Evolutionary conservation across 2,329 filamentous ascomycete genomes (phyloP), one percentile per base, ranked within the genome.

Genomic region (Calonectria leucothoes): DNA sequence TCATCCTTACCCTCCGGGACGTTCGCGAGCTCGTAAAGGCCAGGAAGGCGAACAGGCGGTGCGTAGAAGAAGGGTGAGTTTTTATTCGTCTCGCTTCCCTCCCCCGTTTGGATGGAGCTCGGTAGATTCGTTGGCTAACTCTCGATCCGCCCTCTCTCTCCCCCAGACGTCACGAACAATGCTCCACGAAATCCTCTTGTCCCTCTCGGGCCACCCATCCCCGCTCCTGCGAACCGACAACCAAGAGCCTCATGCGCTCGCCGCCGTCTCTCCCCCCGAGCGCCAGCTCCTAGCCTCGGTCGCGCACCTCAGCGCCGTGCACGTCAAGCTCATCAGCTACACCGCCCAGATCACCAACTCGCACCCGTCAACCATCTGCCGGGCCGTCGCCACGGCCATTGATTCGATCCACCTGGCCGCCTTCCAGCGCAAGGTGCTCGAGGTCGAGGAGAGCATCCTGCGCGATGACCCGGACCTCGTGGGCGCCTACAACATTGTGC

Each of bases 151-250:
- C 48, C 52, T 63, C 66, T 45, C 12, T 27, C 42, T n/a, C 14
- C 25, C 66, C 66, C 73, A 11, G 59, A 35, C 39, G 65, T 59
- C 42, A 67, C 63, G 75, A 75, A 61, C 78, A 78, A 99, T 99
- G 97, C 94, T 99, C 84, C 97, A 98, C 91, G 97, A 99, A 89
- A 95, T 99, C 87, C 92, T 98, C 85, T 93, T 99, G 85, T 96
- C 96, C 84, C 93, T 98, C 85, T 97, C 96, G 81, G 96, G 97
- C 78, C 95, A 98, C 86, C 94, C 94, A 76, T 98, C 96, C 77
- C 94, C 95, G 78, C 91, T 98, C 82, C 94, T 98, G 87, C 90
- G 91, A 83, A 82, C 86, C 79, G 83, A 87, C 79, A 81, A 85
- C 80, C 84, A 87, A 79, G 87, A 86, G 76, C 83, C 86, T 81